phyloP scores from a whole-genome alignment of 148 eudicot species.

The Vaccinium darrowii region DNA sequence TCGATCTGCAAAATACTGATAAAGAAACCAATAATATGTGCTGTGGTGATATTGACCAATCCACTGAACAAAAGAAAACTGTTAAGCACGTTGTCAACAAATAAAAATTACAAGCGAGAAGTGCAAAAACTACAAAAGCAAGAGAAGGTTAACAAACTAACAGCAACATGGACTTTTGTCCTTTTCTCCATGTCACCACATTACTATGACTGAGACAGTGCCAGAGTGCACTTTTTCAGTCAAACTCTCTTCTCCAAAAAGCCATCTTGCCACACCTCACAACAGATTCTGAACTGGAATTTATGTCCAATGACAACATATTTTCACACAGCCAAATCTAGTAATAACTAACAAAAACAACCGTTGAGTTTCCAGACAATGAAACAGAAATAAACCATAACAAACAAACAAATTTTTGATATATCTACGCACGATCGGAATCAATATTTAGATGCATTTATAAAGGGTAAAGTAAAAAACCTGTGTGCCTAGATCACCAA shows the following conservation, averaged over 20 bases:
- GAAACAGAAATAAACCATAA: not conserved
- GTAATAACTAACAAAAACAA: not conserved
- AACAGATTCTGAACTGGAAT: not conserved
- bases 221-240: not conserved
- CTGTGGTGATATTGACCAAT: not conserved
- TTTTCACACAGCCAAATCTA: not conserved
- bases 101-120: not conserved
- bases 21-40: not conserved
- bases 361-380: not conserved
- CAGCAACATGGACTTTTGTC: not conserved
- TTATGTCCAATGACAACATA: not conserved
- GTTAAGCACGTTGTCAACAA: not conserved
- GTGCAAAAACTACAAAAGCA: not conserved
- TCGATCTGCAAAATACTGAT: slow-evolving; percentile 98
- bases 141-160: not conserved
- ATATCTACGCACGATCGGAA: not conserved
- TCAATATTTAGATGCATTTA: not conserved
- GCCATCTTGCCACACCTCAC: not conserved
- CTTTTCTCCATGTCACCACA: not conserved
- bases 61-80: not conserved
- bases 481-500: slow-evolving; percentile 97
- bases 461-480: slow-evolving; percentile 28
- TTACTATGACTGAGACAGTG: not conserved
- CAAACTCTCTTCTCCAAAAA: not conserved
- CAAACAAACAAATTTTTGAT: not conserved